phyloP scores from a whole-genome alignment of 2,329 filamentous ascomycete genomes.

The Calonectria ilicicola region DNA sequence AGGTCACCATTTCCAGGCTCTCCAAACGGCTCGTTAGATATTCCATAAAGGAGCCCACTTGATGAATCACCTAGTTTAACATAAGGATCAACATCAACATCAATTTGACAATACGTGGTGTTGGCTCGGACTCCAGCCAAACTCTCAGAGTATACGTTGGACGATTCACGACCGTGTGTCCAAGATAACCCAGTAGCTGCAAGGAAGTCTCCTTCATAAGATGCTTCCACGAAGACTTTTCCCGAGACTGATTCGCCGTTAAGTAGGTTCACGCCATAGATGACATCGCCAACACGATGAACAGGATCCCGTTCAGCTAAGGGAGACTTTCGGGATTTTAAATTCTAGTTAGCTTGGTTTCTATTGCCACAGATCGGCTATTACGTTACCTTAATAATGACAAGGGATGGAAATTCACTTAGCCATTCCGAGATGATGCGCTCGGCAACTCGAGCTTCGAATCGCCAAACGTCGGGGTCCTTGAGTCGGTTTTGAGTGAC shows the following conservation, averaged over 20 bases:
- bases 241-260: neutral
- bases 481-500: neutral
- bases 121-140: neutral
- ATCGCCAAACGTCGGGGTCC: neutral
- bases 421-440: neutral
- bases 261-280: too few relatives aligned
- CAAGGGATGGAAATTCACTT: too few relatives aligned
- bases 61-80: neutral
- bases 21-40: slow-evolving; percentile 1
- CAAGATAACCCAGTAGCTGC: neutral
- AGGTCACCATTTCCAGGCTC: neutral
- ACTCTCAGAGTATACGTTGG: neutral
- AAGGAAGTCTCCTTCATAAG: neutral
- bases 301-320: too few relatives aligned
- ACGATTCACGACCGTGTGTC: neutral
- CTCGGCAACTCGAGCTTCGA: neutral
- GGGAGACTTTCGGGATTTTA: too few relatives aligned
- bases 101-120: neutral
- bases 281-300: too few relatives aligned
- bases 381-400: too few relatives aligned
- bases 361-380: too few relatives aligned
- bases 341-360: too few relatives aligned
- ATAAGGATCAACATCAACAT: slow-evolving; percentile 3
- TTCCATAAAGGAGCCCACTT: neutral
- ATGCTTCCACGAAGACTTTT: neutral